Percentiles rank a stretch among this genome's conserved stretches.
Conservation (phyloP, 2,329 filamentous ascomycete genomes). For the Lasiodiplodia sp. region DNA sequence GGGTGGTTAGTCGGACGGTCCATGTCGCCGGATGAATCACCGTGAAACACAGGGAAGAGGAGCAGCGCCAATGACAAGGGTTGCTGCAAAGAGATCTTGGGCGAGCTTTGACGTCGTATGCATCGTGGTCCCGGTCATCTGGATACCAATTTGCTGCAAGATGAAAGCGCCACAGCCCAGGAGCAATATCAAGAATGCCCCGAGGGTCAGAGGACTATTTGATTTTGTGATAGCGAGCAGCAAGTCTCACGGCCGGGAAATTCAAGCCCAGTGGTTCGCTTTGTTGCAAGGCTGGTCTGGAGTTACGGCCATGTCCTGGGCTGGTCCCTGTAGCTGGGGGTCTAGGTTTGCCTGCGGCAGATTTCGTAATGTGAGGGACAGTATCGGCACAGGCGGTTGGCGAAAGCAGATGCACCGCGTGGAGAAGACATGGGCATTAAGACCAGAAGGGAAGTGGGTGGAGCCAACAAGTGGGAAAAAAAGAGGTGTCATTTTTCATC, state of each 20-base stretch:
- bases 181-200: not conserved
- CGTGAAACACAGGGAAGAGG: slow-evolving; percentile 11
- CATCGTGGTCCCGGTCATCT: not conserved
- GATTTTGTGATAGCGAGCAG: not conserved
- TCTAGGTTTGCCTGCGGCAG: not conserved
- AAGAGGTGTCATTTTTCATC: slow-evolving; percentile 4
- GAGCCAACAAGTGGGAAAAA: not conserved
- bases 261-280: too few species aligned
- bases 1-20: not conserved
- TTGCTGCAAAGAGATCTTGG: slow-evolving; percentile 24
- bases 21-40: not conserved
- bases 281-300: not conserved
- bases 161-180: not conserved
- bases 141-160: not conserved
- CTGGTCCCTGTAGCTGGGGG: too few species aligned
- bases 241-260: too few species aligned
- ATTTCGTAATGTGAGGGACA: not conserved
- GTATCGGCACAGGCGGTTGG: not conserved
- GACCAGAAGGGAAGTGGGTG: slow-evolving; percentile 2
- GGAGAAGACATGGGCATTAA: not conserved
- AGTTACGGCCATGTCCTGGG: not conserved
- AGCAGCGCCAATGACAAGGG: not conserved
- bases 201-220: not conserved
- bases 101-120: slow-evolving; percentile 6
- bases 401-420: not conserved